phyloP scores from a whole-genome alignment of 1,139 yeast species.

The Yamadazyma trypodendri region DNA sequence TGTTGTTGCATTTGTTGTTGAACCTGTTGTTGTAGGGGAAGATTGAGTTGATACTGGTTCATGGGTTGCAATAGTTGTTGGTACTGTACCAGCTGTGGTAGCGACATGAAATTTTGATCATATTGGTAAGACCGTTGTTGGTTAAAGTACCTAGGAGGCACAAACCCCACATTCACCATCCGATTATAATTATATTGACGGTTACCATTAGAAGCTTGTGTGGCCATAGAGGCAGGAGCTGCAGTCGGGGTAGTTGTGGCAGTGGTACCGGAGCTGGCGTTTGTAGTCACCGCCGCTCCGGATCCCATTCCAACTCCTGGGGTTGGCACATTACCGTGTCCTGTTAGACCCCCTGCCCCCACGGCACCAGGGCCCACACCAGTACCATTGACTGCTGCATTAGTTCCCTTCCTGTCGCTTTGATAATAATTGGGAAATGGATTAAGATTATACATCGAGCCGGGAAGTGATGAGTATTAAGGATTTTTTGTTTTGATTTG shows the following conservation, averaged over 20 bases:
- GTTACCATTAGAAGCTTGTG: neutral
- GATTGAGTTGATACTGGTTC: conserved; percentile 14
- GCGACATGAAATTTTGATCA: conserved; percentile 1
- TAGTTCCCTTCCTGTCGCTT: conserved; percentile 3
- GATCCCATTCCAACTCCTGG: neutral
- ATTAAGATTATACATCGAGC: conserved; percentile 5
- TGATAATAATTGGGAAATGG: conserved; percentile 4
- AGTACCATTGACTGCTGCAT: neutral
- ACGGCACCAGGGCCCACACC: neutral
- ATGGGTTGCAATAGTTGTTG: conserved; percentile 12
- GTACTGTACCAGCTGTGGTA: conserved; percentile 7
- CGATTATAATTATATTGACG: conserved; percentile 3
- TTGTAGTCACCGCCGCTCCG: neutral
- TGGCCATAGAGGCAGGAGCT: neutral
- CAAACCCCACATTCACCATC: conserved; percentile 3
- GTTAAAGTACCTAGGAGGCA: conserved; percentile 4
- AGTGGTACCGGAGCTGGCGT: neutral
- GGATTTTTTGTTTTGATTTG: conserved; percentile 2
- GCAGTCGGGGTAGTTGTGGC: conserved; percentile 2
- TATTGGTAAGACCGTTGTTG: conserved; percentile 4
- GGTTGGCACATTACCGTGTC: neutral
- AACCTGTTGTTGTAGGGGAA: conserved; percentile 13
- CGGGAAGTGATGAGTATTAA: conserved; percentile 3
- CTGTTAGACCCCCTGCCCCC: neutral
- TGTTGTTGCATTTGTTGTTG: conserved; percentile 10